Evolutionary conservation across 352 stramenopile genomes (phyloP).

Genomic region (Phytophthora boehmeriae): DNA sequence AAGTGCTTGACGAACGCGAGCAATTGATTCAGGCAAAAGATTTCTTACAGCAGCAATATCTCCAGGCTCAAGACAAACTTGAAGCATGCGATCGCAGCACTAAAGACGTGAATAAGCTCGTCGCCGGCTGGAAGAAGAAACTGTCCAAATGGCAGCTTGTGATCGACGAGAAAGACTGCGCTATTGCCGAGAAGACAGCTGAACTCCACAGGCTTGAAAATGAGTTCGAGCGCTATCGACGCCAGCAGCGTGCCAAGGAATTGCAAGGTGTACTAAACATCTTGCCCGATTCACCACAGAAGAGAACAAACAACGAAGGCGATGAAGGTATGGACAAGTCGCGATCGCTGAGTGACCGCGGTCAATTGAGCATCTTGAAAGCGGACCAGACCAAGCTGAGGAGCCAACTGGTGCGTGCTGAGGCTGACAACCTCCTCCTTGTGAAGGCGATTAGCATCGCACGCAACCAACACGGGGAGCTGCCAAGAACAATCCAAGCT

Average conservation of each 20-base stretch:
- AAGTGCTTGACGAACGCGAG: constrained; percentile 41
- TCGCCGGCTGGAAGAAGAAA: constrained; percentile 62
- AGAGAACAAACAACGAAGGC: constrained; percentile 6
- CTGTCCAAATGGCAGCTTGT: constrained; percentile 53
- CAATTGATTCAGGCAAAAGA: constrained; percentile 34
- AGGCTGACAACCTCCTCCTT: constrained; percentile 67
- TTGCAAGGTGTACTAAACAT: constrained; percentile 38
- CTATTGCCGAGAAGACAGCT: constrained; percentile 30
- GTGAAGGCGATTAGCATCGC: constrained; percentile 68
- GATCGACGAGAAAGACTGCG: constrained; percentile 47
- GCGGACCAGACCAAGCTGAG: constrained; percentile 56
- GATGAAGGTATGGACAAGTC: constrained; percentile 4
- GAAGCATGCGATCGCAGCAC: constrained; percentile 29
- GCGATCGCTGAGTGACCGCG: constrained; percentile 20
- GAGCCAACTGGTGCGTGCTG: constrained; percentile 65
- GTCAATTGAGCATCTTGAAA: constrained; percentile 41
- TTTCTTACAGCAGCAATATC: constrained; percentile 25
- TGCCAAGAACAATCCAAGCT: constrained; percentile 53
- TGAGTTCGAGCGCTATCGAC: constrained; percentile 40
- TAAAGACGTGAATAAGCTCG: constrained; percentile 39
- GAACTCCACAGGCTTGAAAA: constrained; percentile 34
- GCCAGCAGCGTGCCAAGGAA: constrained; percentile 39
- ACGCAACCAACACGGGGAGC: constrained; percentile 53
- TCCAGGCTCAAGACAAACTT: constrained; percentile 28
- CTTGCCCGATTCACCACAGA: not conserved